Conservation (phyloP, 176 grass and related monocot genomes). For the Oryza nivara region DNA sequence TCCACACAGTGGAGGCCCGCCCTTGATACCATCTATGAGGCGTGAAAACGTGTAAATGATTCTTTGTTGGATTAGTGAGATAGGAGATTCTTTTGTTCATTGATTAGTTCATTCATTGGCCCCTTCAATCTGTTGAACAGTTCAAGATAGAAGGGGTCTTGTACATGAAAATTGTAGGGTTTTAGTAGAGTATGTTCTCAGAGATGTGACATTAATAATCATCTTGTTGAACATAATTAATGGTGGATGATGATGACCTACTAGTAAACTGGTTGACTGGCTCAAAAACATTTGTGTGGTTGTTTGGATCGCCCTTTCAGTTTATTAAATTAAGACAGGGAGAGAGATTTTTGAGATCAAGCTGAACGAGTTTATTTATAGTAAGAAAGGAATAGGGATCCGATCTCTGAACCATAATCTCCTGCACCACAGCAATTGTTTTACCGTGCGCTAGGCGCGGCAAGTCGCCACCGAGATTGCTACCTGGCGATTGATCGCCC, state of each 20-base stretch:
- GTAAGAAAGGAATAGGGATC: not conserved
- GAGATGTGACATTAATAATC: not conserved
- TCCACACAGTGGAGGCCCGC: slow-evolving; percentile 55
- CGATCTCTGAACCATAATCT: too few relatives aligned
- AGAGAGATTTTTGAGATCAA: not conserved
- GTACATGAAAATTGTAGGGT: not conserved
- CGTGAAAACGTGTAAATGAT: not conserved
- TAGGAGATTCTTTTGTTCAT: slow-evolving; percentile 11
- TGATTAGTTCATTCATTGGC: slow-evolving; percentile 21
- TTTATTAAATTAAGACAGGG: not conserved
- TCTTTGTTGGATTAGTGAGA: not conserved
- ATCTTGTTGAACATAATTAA: not conserved
- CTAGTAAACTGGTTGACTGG: not conserved
- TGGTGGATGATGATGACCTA: not conserved
- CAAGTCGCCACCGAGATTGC: too few relatives aligned
- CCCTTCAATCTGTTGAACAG: not conserved
- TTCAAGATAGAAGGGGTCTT: not conserved
- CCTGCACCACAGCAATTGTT: too few relatives aligned
- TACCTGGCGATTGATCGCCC: too few relatives aligned
- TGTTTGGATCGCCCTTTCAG: not conserved
- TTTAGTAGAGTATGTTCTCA: not conserved
- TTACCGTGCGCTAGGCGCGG: too few relatives aligned
- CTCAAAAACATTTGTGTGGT: not conserved
- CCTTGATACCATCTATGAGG: slow-evolving; percentile 59
- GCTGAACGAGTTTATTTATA: not conserved